Percentiles rank a stretch among this genome's conserved stretches.
Conservation (phyloP, 1,139 yeast genomes). For the Pichia sp. region DNA sequence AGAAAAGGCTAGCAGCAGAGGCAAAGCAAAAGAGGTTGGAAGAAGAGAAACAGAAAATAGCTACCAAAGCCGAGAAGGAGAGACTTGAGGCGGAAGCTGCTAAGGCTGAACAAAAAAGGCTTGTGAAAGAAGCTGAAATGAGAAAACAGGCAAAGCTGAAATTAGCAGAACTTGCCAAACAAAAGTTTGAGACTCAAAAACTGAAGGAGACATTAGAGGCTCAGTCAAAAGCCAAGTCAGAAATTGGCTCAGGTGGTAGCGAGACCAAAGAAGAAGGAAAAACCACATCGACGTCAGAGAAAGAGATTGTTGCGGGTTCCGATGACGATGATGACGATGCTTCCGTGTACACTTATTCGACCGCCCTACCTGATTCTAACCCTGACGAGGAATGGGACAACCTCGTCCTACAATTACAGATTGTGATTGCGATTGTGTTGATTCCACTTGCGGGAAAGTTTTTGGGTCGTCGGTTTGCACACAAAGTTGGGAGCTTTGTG, state of each 20-base stretch:
- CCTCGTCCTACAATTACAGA: constrained; percentile 57
- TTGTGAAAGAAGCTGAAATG: constrained; percentile 1
- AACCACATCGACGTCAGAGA: too few relatives aligned
- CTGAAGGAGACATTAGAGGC: background rate
- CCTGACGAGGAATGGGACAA: constrained; percentile 77
- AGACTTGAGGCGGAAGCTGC: background rate
- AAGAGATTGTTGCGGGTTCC: too few relatives aligned
- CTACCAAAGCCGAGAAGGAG: background rate
- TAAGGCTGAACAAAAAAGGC: background rate
- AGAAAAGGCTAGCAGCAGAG: background rate
- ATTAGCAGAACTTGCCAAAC: constrained; percentile 5
- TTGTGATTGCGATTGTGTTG: constrained; percentile 52
- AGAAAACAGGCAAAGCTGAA: constrained; percentile 1
- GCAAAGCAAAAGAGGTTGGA: background rate
- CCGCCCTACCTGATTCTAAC: constrained; percentile 37
- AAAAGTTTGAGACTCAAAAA: background rate
- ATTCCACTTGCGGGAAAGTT: constrained; percentile 70
- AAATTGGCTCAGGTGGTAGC: background rate
- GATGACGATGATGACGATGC: constrained; percentile 11
- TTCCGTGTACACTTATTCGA: constrained; percentile 29
- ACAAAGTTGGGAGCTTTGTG: constrained; percentile 36
- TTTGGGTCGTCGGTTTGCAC: constrained; percentile 62
- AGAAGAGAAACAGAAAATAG: background rate
- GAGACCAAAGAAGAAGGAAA: constrained; percentile 9
- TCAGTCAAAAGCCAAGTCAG: background rate